Evolutionary conservation across 1,139 yeast species (phyloP), one percentile per base, ranked within the genome.

Genomic region (Suhomyces bolitotheri): DNA sequence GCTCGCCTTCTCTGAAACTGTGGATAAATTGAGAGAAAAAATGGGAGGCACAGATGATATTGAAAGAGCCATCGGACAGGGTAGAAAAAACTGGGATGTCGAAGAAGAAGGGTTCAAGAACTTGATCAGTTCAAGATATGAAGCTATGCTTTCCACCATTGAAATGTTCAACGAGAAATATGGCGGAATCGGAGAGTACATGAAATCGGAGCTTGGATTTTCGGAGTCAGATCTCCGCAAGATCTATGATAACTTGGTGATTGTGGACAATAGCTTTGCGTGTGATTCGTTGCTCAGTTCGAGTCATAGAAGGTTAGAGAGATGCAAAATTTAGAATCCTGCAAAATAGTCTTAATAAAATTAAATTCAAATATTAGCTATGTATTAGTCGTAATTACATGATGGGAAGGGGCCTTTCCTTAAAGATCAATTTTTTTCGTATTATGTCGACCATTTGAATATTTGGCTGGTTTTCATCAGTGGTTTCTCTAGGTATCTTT

Each of bases 61-160:
- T 50, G 67, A 62, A 31, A 39, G 43, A 6, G 13, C 49, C 21
- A 53, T 70, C 6, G 46, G 58, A 5, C 60, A 56, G 33, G 75
- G 75, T 3, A 57, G 75, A 39, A 40, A 51, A 26, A 49, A 59
- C 30, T 74, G 77, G 73, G 43, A 58, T 1, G 39, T 73, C 14
- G 73, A 67, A 40, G 58, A 60, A 13, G 73, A 73, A 29, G 82
- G 82, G 6, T 71, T 79, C 54, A 59, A 64, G 14, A 79, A 79
- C 49, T 62, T 86, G 56, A 62, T 82, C 36, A 76, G 87, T 44
- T 78, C 88, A 8, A 68, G 78, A 34, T 78, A 80, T 50, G 94
- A 84, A 48, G 80, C 88, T 3, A 83, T 86, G 92, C 60, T 82
- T 43, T 73, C 76, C 2, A 75, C 88, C 2, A 66, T 85, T 23